A percentile compares a stretch with the other conserved stretches of the same genome.
Evolutionary conservation across 257 asterid species (phyloP).

Genomic region (Gentiana straminea): DNA sequence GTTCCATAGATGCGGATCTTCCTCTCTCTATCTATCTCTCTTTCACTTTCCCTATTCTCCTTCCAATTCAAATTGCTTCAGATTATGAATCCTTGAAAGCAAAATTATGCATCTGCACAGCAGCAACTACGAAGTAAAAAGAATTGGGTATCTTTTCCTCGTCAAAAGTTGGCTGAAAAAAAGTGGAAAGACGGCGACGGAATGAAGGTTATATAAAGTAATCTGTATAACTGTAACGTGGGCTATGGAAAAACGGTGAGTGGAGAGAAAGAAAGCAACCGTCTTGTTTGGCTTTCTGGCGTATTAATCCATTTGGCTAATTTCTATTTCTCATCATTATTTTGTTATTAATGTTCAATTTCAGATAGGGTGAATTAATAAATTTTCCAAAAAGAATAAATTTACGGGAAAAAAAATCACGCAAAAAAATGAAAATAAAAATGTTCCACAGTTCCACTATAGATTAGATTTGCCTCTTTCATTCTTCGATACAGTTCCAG

Average conservation of each 20-base stretch:
- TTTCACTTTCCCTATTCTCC: not conserved
- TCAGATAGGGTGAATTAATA: too few species aligned
- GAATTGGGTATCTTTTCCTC: not conserved
- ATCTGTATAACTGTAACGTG: not conserved
- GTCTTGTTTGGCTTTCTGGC: too few species aligned
- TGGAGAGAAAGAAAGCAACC: not conserved
- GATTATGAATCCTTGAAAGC: not conserved
- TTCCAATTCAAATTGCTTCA: constrained; percentile 6
- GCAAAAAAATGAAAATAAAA: too few species aligned
- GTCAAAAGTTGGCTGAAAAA: not conserved
- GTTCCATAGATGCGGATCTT: constrained; percentile 57
- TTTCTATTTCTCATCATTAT: too few species aligned
- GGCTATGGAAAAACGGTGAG: not conserved
- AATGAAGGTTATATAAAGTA: not conserved
- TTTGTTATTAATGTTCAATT: too few species aligned
- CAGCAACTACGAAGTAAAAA: not conserved
- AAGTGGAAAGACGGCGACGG: not conserved
- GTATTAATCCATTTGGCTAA: too few species aligned
- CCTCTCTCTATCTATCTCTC: constrained; percentile 22
- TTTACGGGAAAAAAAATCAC: too few species aligned
- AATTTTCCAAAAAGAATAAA: too few species aligned
- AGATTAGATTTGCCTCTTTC: too few species aligned
- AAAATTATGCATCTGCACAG: not conserved
- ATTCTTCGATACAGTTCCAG: too few species aligned
- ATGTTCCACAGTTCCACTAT: too few species aligned